Conservation (phyloP, 148 eudicot species). For the Cornus suecica region DNA sequence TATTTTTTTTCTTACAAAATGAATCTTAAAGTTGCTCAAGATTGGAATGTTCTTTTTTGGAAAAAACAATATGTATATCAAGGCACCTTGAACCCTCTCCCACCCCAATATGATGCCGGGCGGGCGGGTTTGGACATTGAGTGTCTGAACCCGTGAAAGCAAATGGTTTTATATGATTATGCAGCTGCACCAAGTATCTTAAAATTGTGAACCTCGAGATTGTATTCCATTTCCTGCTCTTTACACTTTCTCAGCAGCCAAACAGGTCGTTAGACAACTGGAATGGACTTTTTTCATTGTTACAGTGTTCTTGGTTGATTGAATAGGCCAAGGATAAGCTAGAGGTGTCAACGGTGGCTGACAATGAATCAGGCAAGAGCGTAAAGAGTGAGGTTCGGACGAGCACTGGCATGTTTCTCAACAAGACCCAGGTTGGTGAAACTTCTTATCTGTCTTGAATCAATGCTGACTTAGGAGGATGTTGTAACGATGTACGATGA, state of each 20-base stretch:
- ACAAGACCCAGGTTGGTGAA: constrained; percentile 53
- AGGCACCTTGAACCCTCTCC: too few species aligned
- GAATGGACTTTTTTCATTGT: too few species aligned
- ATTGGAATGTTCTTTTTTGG: too few species aligned
- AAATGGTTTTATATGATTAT: too few species aligned
- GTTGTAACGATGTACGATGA: too few species aligned
- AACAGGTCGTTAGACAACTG: background rate
- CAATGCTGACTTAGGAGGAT: background rate
- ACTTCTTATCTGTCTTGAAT: background rate
- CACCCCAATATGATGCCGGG: too few species aligned
- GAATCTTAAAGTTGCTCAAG: too few species aligned
- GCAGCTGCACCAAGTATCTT: too few species aligned
- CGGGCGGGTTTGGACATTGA: too few species aligned
- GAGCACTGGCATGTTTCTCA: constrained; percentile 84
- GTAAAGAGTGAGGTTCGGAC: constrained; percentile 70
- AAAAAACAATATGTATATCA: too few species aligned
- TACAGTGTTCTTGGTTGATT: constrained; percentile 1
- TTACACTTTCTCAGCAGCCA: background rate
- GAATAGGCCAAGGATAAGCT: constrained; percentile 75
- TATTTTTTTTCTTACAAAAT: too few species aligned
- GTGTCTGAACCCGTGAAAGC: too few species aligned
- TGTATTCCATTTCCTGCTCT: background rate
- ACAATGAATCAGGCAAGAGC: constrained; percentile 74
- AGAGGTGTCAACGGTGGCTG: constrained; percentile 88
- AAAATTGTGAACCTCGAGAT: background rate